Conservation (phyloP, 2,329 filamentous ascomycete species). For the Trichoderma sp. region DNA sequence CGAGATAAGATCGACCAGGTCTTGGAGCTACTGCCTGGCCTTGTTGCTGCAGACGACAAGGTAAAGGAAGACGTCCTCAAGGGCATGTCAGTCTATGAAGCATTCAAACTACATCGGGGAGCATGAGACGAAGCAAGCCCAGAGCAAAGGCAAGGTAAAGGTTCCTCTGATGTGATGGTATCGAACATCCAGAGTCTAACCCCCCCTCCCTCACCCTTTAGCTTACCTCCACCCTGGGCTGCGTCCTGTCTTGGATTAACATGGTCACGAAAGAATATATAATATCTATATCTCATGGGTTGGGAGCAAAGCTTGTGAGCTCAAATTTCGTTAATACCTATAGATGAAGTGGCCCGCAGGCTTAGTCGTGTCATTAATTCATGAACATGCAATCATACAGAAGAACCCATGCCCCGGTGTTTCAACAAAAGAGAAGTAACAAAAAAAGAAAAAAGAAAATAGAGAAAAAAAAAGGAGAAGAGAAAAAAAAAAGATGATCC, state of each 20-base stretch:
- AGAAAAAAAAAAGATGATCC: background rate
- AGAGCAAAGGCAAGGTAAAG: background rate
- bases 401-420: slow-evolving; percentile 25
- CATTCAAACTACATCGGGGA: slow-evolving; percentile 58
- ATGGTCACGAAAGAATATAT: background rate
- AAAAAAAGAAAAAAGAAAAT: slow-evolving; percentile 12
- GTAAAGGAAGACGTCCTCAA: slow-evolving; percentile 62
- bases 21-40: slow-evolving; percentile 54
- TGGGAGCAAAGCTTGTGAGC: background rate
- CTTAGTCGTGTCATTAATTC: slow-evolving; percentile 37
- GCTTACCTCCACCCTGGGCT: background rate
- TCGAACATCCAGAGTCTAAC: background rate
- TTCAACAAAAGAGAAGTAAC: slow-evolving; percentile 24
- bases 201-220: background rate
- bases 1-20: slow-evolving; percentile 56
- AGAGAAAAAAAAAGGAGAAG: slow-evolving; percentile 5
- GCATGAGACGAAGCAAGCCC: slow-evolving; percentile 19
- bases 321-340: slow-evolving; percentile 15
- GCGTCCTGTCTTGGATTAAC: background rate
- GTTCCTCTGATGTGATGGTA: slow-evolving; percentile 25
- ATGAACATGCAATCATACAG: slow-evolving; percentile 38
- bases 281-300: background rate
- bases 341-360: slow-evolving; percentile 16
- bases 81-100: slow-evolving; percentile 61
- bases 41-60: slow-evolving; percentile 52